Base-by-base conservation (phyloP, 2,329 filamentous ascomycete genomes). In the Microdochium bolleyi region DNA sequence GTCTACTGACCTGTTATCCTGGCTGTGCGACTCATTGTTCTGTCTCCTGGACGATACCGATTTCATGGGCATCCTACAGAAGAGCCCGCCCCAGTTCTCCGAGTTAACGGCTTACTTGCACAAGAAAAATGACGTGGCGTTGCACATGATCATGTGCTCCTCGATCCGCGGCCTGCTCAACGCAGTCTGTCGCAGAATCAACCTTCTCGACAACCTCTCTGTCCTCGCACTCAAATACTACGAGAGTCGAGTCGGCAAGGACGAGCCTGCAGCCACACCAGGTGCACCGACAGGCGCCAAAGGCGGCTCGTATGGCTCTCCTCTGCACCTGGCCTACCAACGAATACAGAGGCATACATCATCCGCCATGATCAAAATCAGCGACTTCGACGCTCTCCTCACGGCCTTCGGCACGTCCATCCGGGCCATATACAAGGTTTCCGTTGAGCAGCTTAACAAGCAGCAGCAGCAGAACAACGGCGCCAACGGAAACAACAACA, bases 111-210 rank as follows among this genome's bases (percentile, higher is more conserved):
- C 66, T 1, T 79, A 83, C 57, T 68, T 86, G 8, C 73, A 77
- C 13, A 66, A 72, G 37, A 75, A 73, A 48, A 80, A 83, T 57
- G 77, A 83, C 46, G 74, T 85, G 34, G 74, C 80, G 1, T 67
- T 86, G 11, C 82, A 86, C 57, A 70, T 86, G 48, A 65, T 94
- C 21, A 78, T 95, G 27, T 87, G 84, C 61, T 91, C 87, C 27
- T 83, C 87, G 51, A 86, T 86, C 11, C 82, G 90, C 13, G 82
- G 83, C 21, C 86, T 92, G 57, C 74, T 95, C 22, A 82, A 82
- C 24, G 83, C 87, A 27, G 75, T 84, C 49, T 88, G 83, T 65
- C 83, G 83, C 41, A 80, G 84, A 27, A 73, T 91, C 22, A 67
- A 71, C 3, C 78, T 83, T 56, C 70, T 88, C 57, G 75, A 83